Evolutionary conservation across 352 stramenopile genomes (phyloP), one percentile per base, ranked within the genome.

Genomic region (Pythium monospermum): DNA sequence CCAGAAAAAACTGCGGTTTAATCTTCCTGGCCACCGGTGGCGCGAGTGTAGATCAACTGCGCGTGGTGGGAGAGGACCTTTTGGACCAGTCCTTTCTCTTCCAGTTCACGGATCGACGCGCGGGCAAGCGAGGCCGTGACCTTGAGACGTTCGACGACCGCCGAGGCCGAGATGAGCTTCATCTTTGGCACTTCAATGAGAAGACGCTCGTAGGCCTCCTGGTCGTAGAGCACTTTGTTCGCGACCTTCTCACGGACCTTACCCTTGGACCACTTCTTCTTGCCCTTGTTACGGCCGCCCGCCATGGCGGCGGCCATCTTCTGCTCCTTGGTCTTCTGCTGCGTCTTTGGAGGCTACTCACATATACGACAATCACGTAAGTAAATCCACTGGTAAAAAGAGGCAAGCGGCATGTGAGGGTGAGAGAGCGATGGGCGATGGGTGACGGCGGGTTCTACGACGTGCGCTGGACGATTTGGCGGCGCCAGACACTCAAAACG

Each of bases 251-350:
- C 97, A 69, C 96, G 94, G 68, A 97, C 85, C 89, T 99, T 99
- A 74, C 96, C 96, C 94, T 99, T 99, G 65, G 95, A 99, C 97
- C 97, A 99, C 88, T 99, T 99, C 84, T 99, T 99, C 92, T 99
- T 99, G 78, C 95, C 95, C 88, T 99, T 99, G 81, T 95, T 96
- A 67, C 85, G 85, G 74, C 96, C 96, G 88, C 87, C 87, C 52
- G 96, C 97, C 91, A 99, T 97, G 90, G 97, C 97, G 71, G 97
- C 97, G 68, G 96, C 96, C 92, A 99, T 98, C 96, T 99, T 99
- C 69, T 99, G 95, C 77, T 99, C 97, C 91, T 99, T 99, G 61
- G 96, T 98, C 91, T 99, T 99, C 78, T 99, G 97, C 87, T 99
- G 97, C 69, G 97, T 97, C 83, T 99, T 99, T 60, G 97, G 96